Evolutionary conservation across 2,329 filamentous ascomycete genomes (phyloP).

Genomic region (Colletotrichum lentis): DNA sequence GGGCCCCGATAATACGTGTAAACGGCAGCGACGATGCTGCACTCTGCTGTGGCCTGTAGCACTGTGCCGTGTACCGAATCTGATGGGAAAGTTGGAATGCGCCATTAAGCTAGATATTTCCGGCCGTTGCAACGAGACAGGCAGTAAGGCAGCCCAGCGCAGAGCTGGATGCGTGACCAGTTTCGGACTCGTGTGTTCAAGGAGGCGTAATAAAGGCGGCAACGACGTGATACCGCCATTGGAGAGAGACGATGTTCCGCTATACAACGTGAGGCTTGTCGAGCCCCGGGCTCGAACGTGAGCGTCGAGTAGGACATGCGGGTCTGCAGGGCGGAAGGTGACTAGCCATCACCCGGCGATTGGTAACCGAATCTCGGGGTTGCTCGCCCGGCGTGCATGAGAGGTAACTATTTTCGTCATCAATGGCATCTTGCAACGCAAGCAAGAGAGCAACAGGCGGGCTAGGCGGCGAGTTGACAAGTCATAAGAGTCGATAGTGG

Average conservation of each 20-base stretch:
- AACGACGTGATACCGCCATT: slow-evolving; percentile 14
- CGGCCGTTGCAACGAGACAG: slow-evolving; percentile 12
- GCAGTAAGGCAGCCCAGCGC: slow-evolving; percentile 13
- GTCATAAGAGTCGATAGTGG: no score
- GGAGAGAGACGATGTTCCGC: slow-evolving; percentile 17
- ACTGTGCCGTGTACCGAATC: slow-evolving; percentile 8
- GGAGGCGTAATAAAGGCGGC: slow-evolving; percentile 3
- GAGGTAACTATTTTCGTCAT: slow-evolving; percentile 7
- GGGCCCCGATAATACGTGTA: neutral
- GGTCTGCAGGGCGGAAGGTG: slow-evolving; percentile 29
- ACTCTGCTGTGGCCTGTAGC: slow-evolving; percentile 12
- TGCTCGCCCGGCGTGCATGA: slow-evolving; percentile 34
- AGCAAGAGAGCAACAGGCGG: neutral
- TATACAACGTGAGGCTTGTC: slow-evolving; percentile 28
- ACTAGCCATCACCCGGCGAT: slow-evolving; percentile 27
- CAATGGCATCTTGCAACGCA: slow-evolving; percentile 1
- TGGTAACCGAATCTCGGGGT: slow-evolving; percentile 30
- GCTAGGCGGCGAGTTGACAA: slow-evolving; percentile 4
- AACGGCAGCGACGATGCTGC: slow-evolving; percentile 26
- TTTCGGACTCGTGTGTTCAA: slow-evolving; percentile 9
- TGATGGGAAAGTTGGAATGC: slow-evolving; percentile 12
- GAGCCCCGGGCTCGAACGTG: slow-evolving; percentile 19
- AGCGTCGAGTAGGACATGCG: slow-evolving; percentile 32
- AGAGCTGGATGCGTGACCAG: neutral
- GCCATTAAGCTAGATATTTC: slow-evolving; percentile 17